These are phyloP conservation scores for Bimuria novae-zelandiae DNA, from an alignment of 2,329 filamentous ascomycete species.

Conservation along the genomic window DNA sequence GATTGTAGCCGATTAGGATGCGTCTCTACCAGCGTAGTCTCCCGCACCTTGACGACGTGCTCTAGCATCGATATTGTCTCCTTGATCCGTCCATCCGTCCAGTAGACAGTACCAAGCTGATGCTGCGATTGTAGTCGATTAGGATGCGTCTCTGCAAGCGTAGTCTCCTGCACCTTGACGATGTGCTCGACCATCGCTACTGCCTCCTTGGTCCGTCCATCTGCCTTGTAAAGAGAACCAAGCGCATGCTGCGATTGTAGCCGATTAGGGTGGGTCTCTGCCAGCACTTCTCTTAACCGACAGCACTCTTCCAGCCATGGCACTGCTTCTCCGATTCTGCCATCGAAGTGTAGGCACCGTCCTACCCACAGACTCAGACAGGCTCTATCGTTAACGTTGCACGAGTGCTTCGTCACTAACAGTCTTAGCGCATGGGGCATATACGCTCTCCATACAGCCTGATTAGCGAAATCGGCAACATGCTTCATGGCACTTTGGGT, in stretches of 20 bases:
- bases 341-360: constrained; percentile 12
- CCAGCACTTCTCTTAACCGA: constrained; percentile 2
- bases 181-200: too few species aligned
- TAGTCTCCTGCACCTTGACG: too few species aligned
- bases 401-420: constrained; percentile 8
- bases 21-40: too few species aligned
- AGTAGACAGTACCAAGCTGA: too few species aligned
- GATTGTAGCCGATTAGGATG: too few species aligned
- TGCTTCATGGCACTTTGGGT: constrained; percentile 10
- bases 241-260: not conserved
- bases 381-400: not conserved
- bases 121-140: too few species aligned
- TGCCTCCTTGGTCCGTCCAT: not conserved
- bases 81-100: too few species aligned
- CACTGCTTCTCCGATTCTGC: constrained; percentile 18
- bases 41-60: too few species aligned
- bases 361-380: constrained; percentile 14
- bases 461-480: constrained; percentile 16
- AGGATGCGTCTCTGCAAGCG: too few species aligned
- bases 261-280: not conserved
- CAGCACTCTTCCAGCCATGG: constrained; percentile 17
- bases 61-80: too few species aligned
- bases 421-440: constrained; percentile 19
- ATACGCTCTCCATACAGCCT: constrained; percentile 16
- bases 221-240: not conserved